Evolutionary conservation across 176 grass and related monocot species (phyloP), one percentile per base, ranked within the genome.

Genomic region (Puya raimondii): DNA sequence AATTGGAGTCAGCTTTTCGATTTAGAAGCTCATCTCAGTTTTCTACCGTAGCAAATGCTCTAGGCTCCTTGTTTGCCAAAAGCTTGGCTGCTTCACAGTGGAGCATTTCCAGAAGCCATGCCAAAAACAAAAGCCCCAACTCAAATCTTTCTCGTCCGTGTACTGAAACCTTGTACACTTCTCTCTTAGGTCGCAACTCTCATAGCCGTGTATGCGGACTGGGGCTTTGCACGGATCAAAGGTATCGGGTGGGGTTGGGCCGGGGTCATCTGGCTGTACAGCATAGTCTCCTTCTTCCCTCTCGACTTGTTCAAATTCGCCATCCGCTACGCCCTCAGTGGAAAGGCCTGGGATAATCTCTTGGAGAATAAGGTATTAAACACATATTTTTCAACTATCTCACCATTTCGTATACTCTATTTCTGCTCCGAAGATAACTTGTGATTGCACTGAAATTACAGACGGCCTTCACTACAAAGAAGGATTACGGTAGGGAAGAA

Each of bases 221-320:
- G 88, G 2, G 72, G 63, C 15, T 99, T 99, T 67, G 90, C 95
- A 10, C 71, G 74, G 26, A 88, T 94, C 53, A 57, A 49, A 0
- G 95, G 90, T 11, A 59, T 99, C 74, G 95, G 90, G 10, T 99
- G 95, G 95, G 85, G 87, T 10, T 99, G 95, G 95, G 90, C 90
- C 4, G 87, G 87, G 11, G 89, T 88, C 48, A 99, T 99, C 75
- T 99, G 95, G 95, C 76, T 99, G 21, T 99, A 99, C 74, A 99
- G 90, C 72, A 0, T 74, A 3, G 76, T 86, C 52, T 85, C 85
- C n/a, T 99, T 84, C 77, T 20, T 99, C 47, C 90, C 95, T 16
- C 84, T 99, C 42, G 95, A 99, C 76, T 47, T 12, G 18, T 94
- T 99, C 90, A 99, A 99, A 76, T 80, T 99, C 2, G 85, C 21